phyloP scores from a whole-genome alignment of 805 yeast species.

The Lachancea lanzarotensis region DNA sequence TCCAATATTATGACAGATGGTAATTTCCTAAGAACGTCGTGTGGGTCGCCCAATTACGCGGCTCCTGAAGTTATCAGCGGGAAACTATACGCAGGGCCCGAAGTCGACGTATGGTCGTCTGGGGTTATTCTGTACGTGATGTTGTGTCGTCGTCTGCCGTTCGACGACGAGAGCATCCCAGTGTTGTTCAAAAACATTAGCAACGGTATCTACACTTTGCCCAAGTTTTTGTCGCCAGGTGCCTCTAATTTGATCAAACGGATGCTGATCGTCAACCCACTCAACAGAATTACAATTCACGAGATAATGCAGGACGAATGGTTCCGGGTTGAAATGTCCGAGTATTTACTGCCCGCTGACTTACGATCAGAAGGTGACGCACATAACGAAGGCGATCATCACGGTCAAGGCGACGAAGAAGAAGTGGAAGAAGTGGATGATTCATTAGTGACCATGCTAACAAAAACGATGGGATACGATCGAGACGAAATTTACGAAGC shows the following conservation, averaged over 20 bases:
- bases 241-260: slow-evolving; percentile 75
- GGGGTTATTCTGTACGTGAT: slow-evolving; percentile 93
- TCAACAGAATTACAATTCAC: slow-evolving; percentile 86
- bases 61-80: slow-evolving; percentile 97
- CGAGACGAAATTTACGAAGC: slow-evolving; percentile 76
- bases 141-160: slow-evolving; percentile 93
- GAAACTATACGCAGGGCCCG: slow-evolving; percentile 94
- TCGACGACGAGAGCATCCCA: slow-evolving; percentile 94
- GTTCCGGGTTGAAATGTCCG: slow-evolving; percentile 79
- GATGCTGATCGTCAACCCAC: slow-evolving; percentile 92
- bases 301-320: slow-evolving; percentile 92
- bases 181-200: slow-evolving; percentile 87
- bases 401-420: slow-evolving; percentile 8
- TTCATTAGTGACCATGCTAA: slow-evolving; percentile 64
- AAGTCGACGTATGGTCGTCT: slow-evolving; percentile 96
- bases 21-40: slow-evolving; percentile 85
- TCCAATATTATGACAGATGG: slow-evolving; percentile 98
- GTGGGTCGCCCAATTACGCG: slow-evolving; percentile 96
- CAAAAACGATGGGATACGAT: slow-evolving; percentile 84
- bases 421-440: slow-evolving; percentile 53
- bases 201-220: slow-evolving; percentile 87
- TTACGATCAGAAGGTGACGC: slow-evolving; percentile 14
- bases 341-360: slow-evolving; percentile 56
- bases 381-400: slow-evolving; percentile 15
- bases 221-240: slow-evolving; percentile 78